These are phyloP conservation scores for Chlorella sp. DNA, from an alignment of 139 green algal species.

Conservation along the genomic window DNA sequence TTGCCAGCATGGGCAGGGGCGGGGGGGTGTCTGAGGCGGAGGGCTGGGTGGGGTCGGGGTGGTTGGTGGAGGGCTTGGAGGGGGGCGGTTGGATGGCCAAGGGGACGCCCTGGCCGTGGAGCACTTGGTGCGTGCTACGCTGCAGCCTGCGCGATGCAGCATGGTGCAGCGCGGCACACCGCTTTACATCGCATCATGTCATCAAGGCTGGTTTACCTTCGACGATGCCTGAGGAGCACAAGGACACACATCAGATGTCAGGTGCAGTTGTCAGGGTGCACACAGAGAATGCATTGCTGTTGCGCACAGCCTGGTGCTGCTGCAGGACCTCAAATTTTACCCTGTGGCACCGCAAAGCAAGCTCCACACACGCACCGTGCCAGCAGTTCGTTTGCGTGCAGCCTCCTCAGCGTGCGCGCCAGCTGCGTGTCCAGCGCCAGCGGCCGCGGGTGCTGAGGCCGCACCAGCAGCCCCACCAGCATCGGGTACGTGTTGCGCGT, in stretches of 20 bases:
- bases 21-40: background rate
- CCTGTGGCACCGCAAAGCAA: no score
- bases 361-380: background rate
- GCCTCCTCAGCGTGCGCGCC: background rate
- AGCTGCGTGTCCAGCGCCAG: background rate
- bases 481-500: background rate
- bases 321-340: no score
- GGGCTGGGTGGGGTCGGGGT: background rate
- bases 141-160: background rate
- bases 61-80: background rate
- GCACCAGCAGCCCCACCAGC: background rate
- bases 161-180: no score
- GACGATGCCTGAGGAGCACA: no score
- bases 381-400: background rate
- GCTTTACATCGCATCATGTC: no score
- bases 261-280: no score
- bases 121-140: background rate
- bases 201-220: no score
- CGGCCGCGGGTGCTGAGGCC: background rate
- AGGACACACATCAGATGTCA: no score
- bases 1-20: no score
- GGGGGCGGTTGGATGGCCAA: background rate
- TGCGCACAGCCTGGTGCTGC: no score
- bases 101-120: no score
- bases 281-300: no score